Base-by-base conservation (phyloP, 2,329 filamentous ascomycete species). In the Amylocarpus encephaloides region DNA sequence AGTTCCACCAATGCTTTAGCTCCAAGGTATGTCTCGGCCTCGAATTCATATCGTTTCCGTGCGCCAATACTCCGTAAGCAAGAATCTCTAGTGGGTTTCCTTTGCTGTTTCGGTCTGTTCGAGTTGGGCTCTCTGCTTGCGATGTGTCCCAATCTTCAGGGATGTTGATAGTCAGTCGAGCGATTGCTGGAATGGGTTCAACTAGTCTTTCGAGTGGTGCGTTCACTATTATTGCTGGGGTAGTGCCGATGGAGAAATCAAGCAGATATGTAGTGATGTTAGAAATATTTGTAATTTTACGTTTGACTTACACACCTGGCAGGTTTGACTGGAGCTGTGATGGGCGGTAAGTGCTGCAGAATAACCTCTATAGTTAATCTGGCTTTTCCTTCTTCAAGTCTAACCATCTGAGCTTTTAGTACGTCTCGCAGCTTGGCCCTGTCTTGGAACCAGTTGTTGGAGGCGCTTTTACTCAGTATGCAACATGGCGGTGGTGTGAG, bases 121-220 rank as follows among this genome's bases (percentile, higher is more conserved):
- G 76, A 80, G 58, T 18, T 79, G 1, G 79, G 79, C 3, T 77
- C 73, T 0, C 57, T 76, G 2, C 63, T 82, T 81, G 77, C 49
- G 78, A 65, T 49, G 55, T 70, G 49, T 72, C 78, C 0, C 65
- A 59, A 1, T 74, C 68, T 13, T 76, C 74, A 0, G 55, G 62
- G 0, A 75, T 75, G 67, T 71, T 82, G 47, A 80, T 82, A 48
- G 60, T 73, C 6, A 77, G 77, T 2, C 71, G 78, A 2, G 73
- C 74, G 1, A 63, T 81, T 2, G 74, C 77, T 0, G 79, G 78
- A 0, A 51, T 73, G 0, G 78, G 78, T 1, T 69, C 69, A 1
- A 70, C 76, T 1, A 78, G 73, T 0, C 56, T 80, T 1, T 67
- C 71, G 51, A 75, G 70, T 11, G 78, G 78, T 0, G 67, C 67